Evolutionary conservation across 139 green algal genomes (phyloP), one percentile per base, ranked within the genome.

Genomic region (Coelastrella sp.): DNA sequence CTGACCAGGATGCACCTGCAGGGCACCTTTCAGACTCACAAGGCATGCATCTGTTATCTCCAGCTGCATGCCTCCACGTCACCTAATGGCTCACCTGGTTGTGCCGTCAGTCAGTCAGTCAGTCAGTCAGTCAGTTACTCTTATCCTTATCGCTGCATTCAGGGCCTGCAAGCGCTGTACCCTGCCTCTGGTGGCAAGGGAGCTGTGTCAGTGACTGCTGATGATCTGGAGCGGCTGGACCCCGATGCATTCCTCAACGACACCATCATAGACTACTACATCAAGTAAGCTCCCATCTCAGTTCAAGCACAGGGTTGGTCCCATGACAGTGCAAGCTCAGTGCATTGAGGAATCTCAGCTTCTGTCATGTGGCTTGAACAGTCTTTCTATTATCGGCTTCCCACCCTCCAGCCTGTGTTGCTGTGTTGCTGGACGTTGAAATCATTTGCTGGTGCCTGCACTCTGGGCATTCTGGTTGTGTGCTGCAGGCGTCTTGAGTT

Each of bases 261-360:
- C 93, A 99, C 96, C 14, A 86, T 97, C 90, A 99, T 99, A 59
- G 97, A 99, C 94, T 99, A 97, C 83, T 99, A 97, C 94, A 95
- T 85, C 59, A 90, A 90, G 86, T 90, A 59, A 84, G 86, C 15
- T 22, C 12, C 63, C 35, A 49, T 49, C 35, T 49, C 35, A 49
- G 35, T 49, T 49, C 35, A 49, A 49, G 3, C 35, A 49, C 35
- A 49, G 35, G 35, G 3, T 3, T 1, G 35, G 1, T 49, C 35
- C 35, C 35, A 49, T 1, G 35, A 49, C 35, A 49, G 35, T 49
- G 35, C 35, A 49, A 49, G 35, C 35, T 5, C 35, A 49, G 35
- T 3, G 35, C 1, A 1, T 49, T 49, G 35, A 49, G 35, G 35
- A 49, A 49, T 73, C 65, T 73, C 65, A 73, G 14, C 15, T 73